phyloP scores from a whole-genome alignment of 306 rosid species.

The Dryas alaskensis region DNA sequence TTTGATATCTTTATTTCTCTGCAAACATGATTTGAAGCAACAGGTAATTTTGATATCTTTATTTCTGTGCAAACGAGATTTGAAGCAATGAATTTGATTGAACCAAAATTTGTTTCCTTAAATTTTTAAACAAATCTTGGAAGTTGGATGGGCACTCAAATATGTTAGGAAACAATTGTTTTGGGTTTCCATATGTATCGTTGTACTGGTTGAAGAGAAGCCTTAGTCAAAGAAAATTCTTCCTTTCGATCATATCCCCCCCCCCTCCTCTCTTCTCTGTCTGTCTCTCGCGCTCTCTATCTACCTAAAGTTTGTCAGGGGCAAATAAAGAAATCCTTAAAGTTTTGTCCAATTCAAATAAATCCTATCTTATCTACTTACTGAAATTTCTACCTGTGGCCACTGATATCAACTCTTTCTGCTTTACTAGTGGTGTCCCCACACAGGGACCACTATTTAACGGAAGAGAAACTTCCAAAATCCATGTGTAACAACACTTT shows the following conservation, averaged over 20 bases:
- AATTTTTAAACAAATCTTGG: not conserved
- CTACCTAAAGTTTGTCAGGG: not conserved
- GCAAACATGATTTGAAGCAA: too few relatives aligned
- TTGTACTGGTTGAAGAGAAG: not conserved
- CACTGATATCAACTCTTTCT: not conserved
- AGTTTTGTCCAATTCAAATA: not conserved
- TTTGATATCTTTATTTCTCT: too few relatives aligned
- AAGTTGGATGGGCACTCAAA: not conserved
- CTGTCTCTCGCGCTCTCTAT: too few relatives aligned
- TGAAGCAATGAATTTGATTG: not conserved
- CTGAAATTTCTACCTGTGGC: not conserved
- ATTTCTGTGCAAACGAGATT: too few relatives aligned
- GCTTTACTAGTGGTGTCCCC: not conserved
- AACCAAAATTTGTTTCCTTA: not conserved
- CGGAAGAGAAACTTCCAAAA: not conserved
- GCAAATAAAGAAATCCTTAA: not conserved
- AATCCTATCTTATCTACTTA: not conserved
- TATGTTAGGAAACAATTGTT: not conserved
- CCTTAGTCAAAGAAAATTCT: not conserved
- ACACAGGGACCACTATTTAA: not conserved
- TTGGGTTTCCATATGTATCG: not conserved
- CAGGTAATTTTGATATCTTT: conserved; percentile 45
- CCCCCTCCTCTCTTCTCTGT: too few relatives aligned
- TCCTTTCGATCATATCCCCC: not conserved
- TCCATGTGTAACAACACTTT: not conserved